A percentile compares a stretch with the other conserved stretches of the same genome.
phyloP scores from a whole-genome alignment of 306 rosid species.

The Dalbergia cultrata region DNA sequence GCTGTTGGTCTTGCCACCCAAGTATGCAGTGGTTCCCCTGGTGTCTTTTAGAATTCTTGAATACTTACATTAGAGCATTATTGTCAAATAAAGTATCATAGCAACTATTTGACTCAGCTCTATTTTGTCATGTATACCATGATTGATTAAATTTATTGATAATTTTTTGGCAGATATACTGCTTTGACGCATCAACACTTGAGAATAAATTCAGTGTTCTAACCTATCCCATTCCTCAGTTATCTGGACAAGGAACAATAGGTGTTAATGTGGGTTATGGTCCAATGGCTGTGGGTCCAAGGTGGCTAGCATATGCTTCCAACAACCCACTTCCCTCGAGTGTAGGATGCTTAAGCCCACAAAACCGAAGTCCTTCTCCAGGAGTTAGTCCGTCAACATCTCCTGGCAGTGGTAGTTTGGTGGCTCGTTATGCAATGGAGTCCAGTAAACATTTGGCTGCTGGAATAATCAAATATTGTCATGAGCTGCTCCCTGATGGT shows the following conservation, averaged over 20 bases:
- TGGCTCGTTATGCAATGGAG: conserved; percentile 92
- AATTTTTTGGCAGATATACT: conserved; percentile 76
- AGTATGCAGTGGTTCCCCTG: conserved; percentile 60
- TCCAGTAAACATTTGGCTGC: conserved; percentile 87
- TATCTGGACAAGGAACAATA: conserved; percentile 70
- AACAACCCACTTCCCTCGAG: conserved; percentile 70
- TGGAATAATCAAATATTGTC: conserved; percentile 79
- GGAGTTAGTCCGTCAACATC: conserved; percentile 83
- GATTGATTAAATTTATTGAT: conserved; percentile 43
- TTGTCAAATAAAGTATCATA: conserved; percentile 34
- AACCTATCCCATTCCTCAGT: conserved; percentile 87
- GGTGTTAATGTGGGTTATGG: conserved; percentile 91
- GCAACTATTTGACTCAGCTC: not conserved
- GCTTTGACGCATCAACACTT: conserved; percentile 84
- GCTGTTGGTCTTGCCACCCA: conserved; percentile 92
- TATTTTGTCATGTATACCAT: not conserved
- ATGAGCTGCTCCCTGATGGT: conserved; percentile 81
- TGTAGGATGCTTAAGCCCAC: conserved; percentile 80
- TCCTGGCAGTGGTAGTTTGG: conserved; percentile 68
- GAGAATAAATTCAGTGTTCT: conserved; percentile 84
- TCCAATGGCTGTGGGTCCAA: conserved; percentile 96
- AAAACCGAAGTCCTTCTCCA: conserved; percentile 67
- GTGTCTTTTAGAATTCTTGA: conserved; percentile 24
- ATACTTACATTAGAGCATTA: conserved; percentile 6
- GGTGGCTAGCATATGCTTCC: conserved; percentile 96